These are phyloP conservation scores for Vachellia collinsii DNA, from an alignment of 306 rosid genomes.

Conservation along the genomic window DNA sequence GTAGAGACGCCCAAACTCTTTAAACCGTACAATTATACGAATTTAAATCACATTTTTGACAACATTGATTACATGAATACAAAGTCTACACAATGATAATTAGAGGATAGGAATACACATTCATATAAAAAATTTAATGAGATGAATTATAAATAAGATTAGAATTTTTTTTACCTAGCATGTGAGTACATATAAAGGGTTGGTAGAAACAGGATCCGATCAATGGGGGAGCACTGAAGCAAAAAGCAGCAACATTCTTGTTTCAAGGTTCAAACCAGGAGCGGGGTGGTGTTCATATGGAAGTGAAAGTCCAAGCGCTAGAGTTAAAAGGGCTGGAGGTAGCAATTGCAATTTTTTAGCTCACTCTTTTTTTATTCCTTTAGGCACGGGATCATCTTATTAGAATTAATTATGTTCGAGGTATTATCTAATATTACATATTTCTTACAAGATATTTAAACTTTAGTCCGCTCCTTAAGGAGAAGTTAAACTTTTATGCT, in stretches of 20 bases:
- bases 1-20: too few relatives aligned
- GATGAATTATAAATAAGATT: too few relatives aligned
- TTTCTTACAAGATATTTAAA: slow-evolving; percentile 20
- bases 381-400: not conserved
- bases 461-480: not conserved
- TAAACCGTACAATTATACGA: too few relatives aligned
- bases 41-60: too few relatives aligned
- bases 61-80: too few relatives aligned
- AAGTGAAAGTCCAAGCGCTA: slow-evolving; percentile 40
- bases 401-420: not conserved
- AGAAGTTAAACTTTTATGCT: too few relatives aligned
- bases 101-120: too few relatives aligned
- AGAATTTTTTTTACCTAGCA: too few relatives aligned
- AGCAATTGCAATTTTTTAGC: not conserved
- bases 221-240: slow-evolving; percentile 39
- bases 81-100: too few relatives aligned
- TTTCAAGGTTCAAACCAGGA: slow-evolving; percentile 26
- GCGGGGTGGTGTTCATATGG: slow-evolving; percentile 3
- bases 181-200: not conserved
- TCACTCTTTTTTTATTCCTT: too few relatives aligned
- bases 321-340: slow-evolving; percentile 4
- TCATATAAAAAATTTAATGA: too few relatives aligned
- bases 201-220: slow-evolving; percentile 52
- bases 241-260: slow-evolving; percentile 1
- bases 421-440: too few relatives aligned